Percentiles rank a stretch among this genome's conserved stretches.
These are phyloP conservation scores for Talaromyces piceae DNA, from an alignment of 2,329 filamentous ascomycete genomes.

Conservation along the genomic window DNA sequence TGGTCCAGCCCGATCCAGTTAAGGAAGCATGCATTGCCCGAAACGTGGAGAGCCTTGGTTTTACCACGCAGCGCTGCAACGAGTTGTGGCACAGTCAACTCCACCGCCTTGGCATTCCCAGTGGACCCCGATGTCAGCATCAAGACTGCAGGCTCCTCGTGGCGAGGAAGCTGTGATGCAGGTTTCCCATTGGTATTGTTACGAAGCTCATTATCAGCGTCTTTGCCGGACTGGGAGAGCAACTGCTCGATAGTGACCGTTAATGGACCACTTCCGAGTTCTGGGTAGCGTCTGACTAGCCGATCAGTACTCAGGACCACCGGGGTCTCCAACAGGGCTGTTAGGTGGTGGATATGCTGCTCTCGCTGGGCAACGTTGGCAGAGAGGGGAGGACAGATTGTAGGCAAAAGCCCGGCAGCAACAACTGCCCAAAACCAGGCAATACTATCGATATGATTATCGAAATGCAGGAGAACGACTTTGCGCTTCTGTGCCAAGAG, in stretches of 20 bases:
- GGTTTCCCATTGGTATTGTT: background rate
- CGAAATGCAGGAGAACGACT: conserved; percentile 22
- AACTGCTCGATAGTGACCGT: conserved; percentile 10
- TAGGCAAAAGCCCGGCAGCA: conserved; percentile 31
- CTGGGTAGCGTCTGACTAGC: conserved; percentile 13
- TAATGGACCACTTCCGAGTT: conserved; percentile 9
- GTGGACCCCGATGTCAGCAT: conserved; percentile 51
- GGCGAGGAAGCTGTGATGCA: background rate
- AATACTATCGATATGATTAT: conserved; percentile 31
- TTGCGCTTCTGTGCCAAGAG: background rate
- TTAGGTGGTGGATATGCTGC: conserved; percentile 24
- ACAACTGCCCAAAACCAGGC: conserved; percentile 37
- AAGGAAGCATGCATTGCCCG: conserved; percentile 28
- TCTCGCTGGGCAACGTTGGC: conserved; percentile 20
- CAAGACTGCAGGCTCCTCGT: conserved; percentile 23
- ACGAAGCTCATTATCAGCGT: background rate
- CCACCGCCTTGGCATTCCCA: conserved; percentile 46
- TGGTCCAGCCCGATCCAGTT: conserved; percentile 50
- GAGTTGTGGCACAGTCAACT: conserved; percentile 38
- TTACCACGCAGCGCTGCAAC: conserved; percentile 39
- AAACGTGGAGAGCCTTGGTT: conserved; percentile 15
- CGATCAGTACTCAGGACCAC: conserved; percentile 16
- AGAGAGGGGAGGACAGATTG: conserved; percentile 28
- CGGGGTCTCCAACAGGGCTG: conserved; percentile 17
- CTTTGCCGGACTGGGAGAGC: background rate